A percentile compares a stretch with the other conserved stretches of the same genome.
These are phyloP conservation scores for Xerocomus amazonicus DNA, from an alignment of 1,284 basidiomycete genomes.

Conservation along the genomic window DNA sequence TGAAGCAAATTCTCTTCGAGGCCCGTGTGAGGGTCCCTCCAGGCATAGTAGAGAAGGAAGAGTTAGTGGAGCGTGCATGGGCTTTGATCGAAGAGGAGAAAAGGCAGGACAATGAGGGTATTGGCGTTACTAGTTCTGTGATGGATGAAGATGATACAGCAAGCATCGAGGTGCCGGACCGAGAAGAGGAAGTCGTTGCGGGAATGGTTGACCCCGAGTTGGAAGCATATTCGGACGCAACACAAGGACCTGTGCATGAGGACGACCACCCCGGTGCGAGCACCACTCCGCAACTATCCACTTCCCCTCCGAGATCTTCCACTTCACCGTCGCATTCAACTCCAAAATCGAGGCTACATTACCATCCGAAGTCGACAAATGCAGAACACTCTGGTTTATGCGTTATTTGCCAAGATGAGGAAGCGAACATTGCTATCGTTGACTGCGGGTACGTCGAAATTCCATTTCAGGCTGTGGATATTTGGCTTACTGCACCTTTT, in stretches of 20 bases:
- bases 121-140: constrained; percentile 39
- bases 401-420: constrained; percentile 87
- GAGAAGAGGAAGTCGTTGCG: constrained; percentile 17
- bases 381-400: constrained; percentile 74
- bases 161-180: constrained; percentile 9
- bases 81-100: constrained; percentile 66
- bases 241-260: constrained; percentile 1
- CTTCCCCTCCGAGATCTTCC: constrained; percentile 11
- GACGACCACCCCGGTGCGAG: not conserved
- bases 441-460: constrained; percentile 73
- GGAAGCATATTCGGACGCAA: constrained; percentile 9
- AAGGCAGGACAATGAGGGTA: constrained; percentile 40
- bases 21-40: constrained; percentile 58
- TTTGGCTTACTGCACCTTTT: not conserved
- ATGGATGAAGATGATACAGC: constrained; percentile 21
- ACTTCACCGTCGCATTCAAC: constrained; percentile 17
- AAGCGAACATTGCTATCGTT: constrained; percentile 87
- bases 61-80: constrained; percentile 67
- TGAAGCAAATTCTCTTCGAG: constrained; percentile 75
- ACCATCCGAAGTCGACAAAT: constrained; percentile 34
- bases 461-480: not conserved
- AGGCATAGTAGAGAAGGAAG: constrained; percentile 63
- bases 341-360: constrained; percentile 31
- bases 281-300: constrained; percentile 10
- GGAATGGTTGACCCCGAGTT: constrained; percentile 16